Evolutionary conservation across 2,329 filamentous ascomycete genomes (phyloP).

Genomic region (Xylariales sp.): DNA sequence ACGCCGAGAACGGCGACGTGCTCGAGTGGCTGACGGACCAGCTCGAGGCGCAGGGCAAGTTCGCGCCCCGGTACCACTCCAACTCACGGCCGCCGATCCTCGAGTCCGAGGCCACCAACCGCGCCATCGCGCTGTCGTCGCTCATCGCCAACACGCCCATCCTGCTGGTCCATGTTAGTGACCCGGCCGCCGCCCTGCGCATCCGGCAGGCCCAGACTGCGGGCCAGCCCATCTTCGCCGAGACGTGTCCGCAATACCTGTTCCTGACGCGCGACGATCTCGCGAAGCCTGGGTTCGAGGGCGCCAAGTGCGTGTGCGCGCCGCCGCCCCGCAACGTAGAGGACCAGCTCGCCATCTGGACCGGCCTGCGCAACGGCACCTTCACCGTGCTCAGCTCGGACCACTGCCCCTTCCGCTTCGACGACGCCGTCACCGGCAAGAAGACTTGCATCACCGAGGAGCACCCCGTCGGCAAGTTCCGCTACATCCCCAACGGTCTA

Average conservation of each 20-base stretch:
- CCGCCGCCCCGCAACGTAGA: slow-evolving; percentile 43
- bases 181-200: slow-evolving; percentile 37
- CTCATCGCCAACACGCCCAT: slow-evolving; percentile 46
- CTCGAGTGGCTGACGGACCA: slow-evolving; percentile 50
- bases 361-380: slow-evolving; percentile 43
- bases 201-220: slow-evolving; percentile 43
- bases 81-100: slow-evolving; percentile 43
- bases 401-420: slow-evolving; percentile 45
- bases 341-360: slow-evolving; percentile 48
- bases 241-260: slow-evolving; percentile 54
- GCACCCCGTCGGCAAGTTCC: slow-evolving; percentile 42
- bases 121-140: slow-evolving; percentile 44
- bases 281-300: slow-evolving; percentile 46
- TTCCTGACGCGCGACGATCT: slow-evolving; percentile 47
- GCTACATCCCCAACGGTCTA: slow-evolving; percentile 54
- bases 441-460: slow-evolving; percentile 40
- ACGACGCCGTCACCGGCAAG: slow-evolving; percentile 40
- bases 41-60: slow-evolving; percentile 41
- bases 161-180: slow-evolving; percentile 48
- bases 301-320: slow-evolving; percentile 51
- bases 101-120: slow-evolving; percentile 48
- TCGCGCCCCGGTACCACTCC: slow-evolving; percentile 47
- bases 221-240: slow-evolving; percentile 45
- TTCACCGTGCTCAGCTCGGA: slow-evolving; percentile 42
- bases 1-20: slow-evolving; percentile 50